Conservation (phyloP, 2,329 filamentous ascomycete genomes). For the Magnaporthiopsis incrustans region DNA sequence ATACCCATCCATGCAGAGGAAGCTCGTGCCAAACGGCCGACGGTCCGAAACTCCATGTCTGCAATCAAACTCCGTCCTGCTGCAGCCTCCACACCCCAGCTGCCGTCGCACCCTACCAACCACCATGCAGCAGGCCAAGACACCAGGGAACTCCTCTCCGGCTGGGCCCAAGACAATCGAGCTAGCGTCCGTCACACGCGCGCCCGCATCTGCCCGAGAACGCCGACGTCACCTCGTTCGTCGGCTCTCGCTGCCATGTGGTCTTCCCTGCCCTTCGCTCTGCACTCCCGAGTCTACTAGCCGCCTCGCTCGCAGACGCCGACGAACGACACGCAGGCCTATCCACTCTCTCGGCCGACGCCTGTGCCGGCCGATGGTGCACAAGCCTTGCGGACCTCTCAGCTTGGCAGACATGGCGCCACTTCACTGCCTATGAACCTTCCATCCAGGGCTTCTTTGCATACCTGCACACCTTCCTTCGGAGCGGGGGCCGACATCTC, state of each 20-base stretch:
- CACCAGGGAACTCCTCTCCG: background rate
- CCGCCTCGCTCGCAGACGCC: background rate
- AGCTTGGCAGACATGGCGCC: no score
- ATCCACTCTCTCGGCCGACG: background rate
- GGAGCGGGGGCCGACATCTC: no score
- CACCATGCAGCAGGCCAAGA: background rate
- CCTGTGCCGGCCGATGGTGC: background rate
- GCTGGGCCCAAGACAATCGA: background rate
- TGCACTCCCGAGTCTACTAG: background rate
- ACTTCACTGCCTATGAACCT: background rate
- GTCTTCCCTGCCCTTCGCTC: background rate
- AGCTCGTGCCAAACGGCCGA: conserved; percentile 12
- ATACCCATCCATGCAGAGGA: background rate
- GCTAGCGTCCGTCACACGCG: background rate
- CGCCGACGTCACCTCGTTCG: background rate
- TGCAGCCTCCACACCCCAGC: background rate
- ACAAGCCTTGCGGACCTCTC: background rate
- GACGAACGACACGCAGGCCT: background rate
- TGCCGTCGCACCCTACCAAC: background rate
- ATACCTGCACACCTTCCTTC: background rate
- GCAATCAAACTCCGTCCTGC: conserved; percentile 3
- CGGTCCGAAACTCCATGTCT: conserved; percentile 21
- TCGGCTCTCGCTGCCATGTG: background rate
- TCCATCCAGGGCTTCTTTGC: background rate
- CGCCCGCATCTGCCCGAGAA: background rate